A percentile compares a stretch with the other conserved stretches of the same genome.
Conservation (phyloP, 2,329 filamentous ascomycete species). For the Alternaria novae-zelandiae region DNA sequence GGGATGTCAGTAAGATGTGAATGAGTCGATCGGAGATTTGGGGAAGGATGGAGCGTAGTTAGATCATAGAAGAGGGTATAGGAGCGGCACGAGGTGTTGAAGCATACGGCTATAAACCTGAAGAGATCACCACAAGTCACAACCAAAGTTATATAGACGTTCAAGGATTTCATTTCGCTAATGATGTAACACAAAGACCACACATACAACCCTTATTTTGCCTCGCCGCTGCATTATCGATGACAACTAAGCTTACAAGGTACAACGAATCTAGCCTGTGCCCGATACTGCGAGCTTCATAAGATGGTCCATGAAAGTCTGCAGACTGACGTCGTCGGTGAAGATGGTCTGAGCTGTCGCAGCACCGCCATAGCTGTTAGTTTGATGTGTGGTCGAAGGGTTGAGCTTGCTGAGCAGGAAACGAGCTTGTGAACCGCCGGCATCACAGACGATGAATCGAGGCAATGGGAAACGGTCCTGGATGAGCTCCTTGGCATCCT, state of each 20-base stretch:
- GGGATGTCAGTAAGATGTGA: slow-evolving; percentile 8
- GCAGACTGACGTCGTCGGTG: slow-evolving; percentile 95
- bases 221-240: background rate
- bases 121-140: background rate
- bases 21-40: background rate
- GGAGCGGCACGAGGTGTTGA: background rate
- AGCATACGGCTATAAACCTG: background rate
- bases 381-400: slow-evolving; percentile 95
- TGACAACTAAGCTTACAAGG: background rate
- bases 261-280: slow-evolving; percentile 28
- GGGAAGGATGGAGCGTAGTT: background rate
- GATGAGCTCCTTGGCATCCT: slow-evolving; percentile 97
- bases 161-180: slow-evolving; percentile 12
- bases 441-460: slow-evolving; percentile 97
- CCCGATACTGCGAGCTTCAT: slow-evolving; percentile 74
- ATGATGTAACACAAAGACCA: slow-evolving; percentile 4
- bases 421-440: slow-evolving; percentile 96
- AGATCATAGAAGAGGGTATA: background rate
- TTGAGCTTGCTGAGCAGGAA: slow-evolving; percentile 98
- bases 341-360: slow-evolving; percentile 96
- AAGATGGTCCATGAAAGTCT: slow-evolving; percentile 99
- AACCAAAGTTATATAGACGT: background rate
- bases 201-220: background rate
- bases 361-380: slow-evolving; percentile 87
- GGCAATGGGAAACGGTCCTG: slow-evolving; percentile 97